Evolutionary conservation across 2,329 filamentous ascomycete genomes (phyloP), one percentile per base, ranked within the genome.

Genomic region (Cladosporium sp.): DNA sequence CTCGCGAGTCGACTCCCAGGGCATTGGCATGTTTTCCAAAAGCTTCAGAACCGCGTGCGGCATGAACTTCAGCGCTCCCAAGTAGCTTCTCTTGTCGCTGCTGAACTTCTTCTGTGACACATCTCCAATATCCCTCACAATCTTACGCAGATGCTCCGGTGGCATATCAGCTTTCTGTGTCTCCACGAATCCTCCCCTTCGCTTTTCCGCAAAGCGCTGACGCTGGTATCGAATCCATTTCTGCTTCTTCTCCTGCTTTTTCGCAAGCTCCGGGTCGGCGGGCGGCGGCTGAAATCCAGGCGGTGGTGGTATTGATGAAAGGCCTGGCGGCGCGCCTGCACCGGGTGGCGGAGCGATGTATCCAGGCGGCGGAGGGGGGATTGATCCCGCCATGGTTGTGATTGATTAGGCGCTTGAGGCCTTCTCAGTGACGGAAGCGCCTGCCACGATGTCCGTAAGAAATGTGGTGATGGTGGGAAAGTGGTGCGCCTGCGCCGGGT

Each of bases 91-190:
- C 78, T 98, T 98, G 75, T 98, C 93, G 65, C 86, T 95, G 59
- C 89, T 96, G 76, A 96, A 98, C 70, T 96, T 97, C 76, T 96
- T 97, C 71, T 98, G 94, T 48, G 92, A 97, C 43, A 98, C 92
- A 76, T 98, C 93, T 60, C 94, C 94, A 66, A 98, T 98, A 70
- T 98, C 93, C 69, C 87, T 90, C 53, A 98, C 92, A 57, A 97
- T 96, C 76, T 98, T 98, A 60, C 94, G 88, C 67, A 98, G 67
- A 80, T 98, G 93, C 76, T 97, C 93, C 0, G 93, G 92, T 0
- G 93, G 94, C 88, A 98, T 95, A 64, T 98, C 93, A 8, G 90
- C 90, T 77, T 98, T 98, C 66, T 97, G 92, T 6, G 91, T 95
- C 72, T 98, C 92, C 1, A 98, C 89, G 57, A 96, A 97, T 0